Evolutionary conservation across 2,329 filamentous ascomycete species (phyloP), one percentile per base, ranked within the genome.

Genomic region (Colletotrichum lentis): DNA sequence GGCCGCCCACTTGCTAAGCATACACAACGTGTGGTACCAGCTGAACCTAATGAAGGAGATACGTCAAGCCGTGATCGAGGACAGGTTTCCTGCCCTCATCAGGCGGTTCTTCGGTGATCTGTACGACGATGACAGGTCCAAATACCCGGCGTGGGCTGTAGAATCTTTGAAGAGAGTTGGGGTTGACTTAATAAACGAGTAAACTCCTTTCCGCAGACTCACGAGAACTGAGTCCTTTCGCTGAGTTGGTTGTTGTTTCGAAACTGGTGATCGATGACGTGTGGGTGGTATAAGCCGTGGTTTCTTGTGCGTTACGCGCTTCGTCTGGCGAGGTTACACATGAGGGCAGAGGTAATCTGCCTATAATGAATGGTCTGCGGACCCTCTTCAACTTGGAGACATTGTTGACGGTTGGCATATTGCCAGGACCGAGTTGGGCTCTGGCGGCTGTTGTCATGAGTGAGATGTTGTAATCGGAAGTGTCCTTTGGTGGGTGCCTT

Each of bases 21-120:
- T 98, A 76, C 96, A 99, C 79, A 99, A 99, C 76, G 93, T 99
- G 31, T 93, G 94, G 81, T 97, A 97, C 76, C 88, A 97, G 77
- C 84, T 99, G 62, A 86, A 91, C 69, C 81, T 99, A 73, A 97
- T 98, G 94, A 83, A 85, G 22, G 82, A 86, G 69, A 86, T 89
- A 14, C 86, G 95, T 68, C 84, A 92, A 70, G 89, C 96, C 18
- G 93, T 98, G 70, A 81, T 97, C 8, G 90, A 90, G 69, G 94
- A 97, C 76, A 80, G 83, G 59, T 98, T 91, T 77, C 94, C 96
- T 1, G 85, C 83, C 2, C 97, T 96, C 74, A 77, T 97, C 69
- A 88, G 82, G 72, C 80, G 85, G 41, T 98, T 97, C 81, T 99
- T 99, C 79, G 82, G 78, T 2, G 85, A 88, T 67, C 80, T 94